Evolutionary conservation across 495 filamentous ascomycete genomes (phyloP), one percentile per base, ranked within the genome.

Genomic region (Lasiosphaeria ovina): DNA sequence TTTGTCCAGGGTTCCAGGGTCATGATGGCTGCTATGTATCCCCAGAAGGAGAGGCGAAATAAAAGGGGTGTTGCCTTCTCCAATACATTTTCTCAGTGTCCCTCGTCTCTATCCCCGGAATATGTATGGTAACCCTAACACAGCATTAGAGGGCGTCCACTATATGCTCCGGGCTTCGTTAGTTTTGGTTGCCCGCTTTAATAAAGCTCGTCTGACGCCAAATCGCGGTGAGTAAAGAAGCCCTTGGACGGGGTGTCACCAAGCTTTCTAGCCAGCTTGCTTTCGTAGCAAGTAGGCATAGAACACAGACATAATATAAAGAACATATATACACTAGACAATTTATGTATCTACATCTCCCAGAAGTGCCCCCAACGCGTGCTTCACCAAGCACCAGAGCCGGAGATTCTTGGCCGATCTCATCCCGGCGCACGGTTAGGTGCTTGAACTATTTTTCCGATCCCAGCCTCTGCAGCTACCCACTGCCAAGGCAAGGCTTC

Each of bases 141-240:
- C 24, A 24, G 24, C 24, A 24, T 24, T 24, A 24, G 24, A 24
- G 24, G 24, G 24, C 24, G 24, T 24, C 2, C 24, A 24, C 24
- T 24, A 24, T 24, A 24, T 24, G 24, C 24, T 24, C 24, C 24
- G 24, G 24, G 24, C 24, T 24, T 24, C 24, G 24, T 24, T 24
- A 24, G 24, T 24, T 24, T 2, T 24, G 2, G 24, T 24, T 24
- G 24, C 24, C 24, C 2, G 24, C 24, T 24, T 24, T 51, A 56
- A 51, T 58, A 34, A n/a, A 32, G 24, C 49, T 53, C 55, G 65
- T 67, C 62, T 49, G 55, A 67, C 62, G n/a, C 55, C 65, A 67
- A 67, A 65, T 54, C 62, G 65, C 65, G 65, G 65, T 67, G 65
- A 67, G 51, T 11, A 31, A 32, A 32, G 44, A 47, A 47, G 6